Conservation (phyloP, 2,329 filamentous ascomycete species). For the Didymella lethalis region DNA sequence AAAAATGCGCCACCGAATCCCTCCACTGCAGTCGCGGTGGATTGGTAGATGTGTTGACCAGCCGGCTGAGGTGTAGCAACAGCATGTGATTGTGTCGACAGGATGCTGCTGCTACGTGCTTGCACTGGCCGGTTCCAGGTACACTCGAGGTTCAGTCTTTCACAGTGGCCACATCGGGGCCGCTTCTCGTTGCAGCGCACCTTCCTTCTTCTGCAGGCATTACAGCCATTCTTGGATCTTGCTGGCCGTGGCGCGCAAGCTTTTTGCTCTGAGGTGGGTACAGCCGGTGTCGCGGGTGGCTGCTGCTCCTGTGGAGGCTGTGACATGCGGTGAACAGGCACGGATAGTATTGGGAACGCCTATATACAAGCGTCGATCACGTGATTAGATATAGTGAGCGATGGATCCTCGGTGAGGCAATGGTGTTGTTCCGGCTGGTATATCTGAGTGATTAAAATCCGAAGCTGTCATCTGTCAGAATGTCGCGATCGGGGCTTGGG, state of each 20-base stretch:
- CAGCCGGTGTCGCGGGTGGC: slow-evolving; percentile 26
- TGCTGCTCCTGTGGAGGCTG: slow-evolving; percentile 26
- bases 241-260: slow-evolving; percentile 34
- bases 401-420: neutral
- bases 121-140: slow-evolving; percentile 54
- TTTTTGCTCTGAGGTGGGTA: slow-evolving; percentile 18
- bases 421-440: neutral
- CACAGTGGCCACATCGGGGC: slow-evolving; percentile 63
- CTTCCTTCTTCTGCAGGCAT: slow-evolving; percentile 56
- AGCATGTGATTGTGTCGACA: slow-evolving; percentile 31
- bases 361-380: neutral
- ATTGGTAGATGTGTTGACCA: slow-evolving; percentile 23
- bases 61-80: slow-evolving; percentile 25
- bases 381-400: neutral
- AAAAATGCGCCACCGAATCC: slow-evolving; percentile 35
- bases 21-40: slow-evolving; percentile 27
- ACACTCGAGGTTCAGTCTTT: slow-evolving; percentile 62
- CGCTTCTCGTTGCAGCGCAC: slow-evolving; percentile 64
- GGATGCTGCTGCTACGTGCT: slow-evolving; percentile 27
- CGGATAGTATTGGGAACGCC: neutral
- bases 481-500: slow-evolving; percentile 4
- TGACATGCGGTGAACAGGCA: slow-evolving; percentile 29
- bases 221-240: slow-evolving; percentile 44
- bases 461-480: neutral
- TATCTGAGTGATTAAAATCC: neutral